These are phyloP conservation scores for Nothophytophthora sp. DNA, from an alignment of 352 stramenopile species.

Conservation along the genomic window DNA sequence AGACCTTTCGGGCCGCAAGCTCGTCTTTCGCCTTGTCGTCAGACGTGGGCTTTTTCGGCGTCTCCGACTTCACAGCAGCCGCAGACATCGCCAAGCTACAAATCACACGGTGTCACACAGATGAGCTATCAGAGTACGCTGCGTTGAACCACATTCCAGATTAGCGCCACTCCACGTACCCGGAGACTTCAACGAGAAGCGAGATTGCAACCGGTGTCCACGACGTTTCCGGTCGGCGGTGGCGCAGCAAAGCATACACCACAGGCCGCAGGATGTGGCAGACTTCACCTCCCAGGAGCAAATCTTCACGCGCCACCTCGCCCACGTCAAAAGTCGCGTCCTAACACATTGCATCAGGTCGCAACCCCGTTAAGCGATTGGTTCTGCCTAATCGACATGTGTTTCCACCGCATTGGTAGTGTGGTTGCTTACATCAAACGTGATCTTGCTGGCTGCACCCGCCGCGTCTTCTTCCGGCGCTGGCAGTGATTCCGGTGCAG, in stretches of 20 bases:
- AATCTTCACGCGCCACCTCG: slow-evolving; percentile 33
- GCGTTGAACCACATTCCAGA: too few relatives aligned
- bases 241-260: slow-evolving; percentile 69
- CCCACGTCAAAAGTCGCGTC: slow-evolving; percentile 47
- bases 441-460: slow-evolving; percentile 41
- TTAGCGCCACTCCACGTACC: slow-evolving; percentile 46
- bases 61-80: slow-evolving; percentile 50
- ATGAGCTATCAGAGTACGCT: too few relatives aligned
- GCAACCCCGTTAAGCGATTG: not conserved
- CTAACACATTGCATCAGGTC: slow-evolving; percentile 18
- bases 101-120: not conserved
- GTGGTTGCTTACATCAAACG: slow-evolving; percentile 59
- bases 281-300: slow-evolving; percentile 67
- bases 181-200: slow-evolving; percentile 58
- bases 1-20: slow-evolving; percentile 65
- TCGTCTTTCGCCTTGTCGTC: slow-evolving; percentile 58
- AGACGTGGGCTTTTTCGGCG: slow-evolving; percentile 16
- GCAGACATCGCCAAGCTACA: slow-evolving; percentile 56
- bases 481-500: slow-evolving; percentile 25
- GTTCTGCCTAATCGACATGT: not conserved
- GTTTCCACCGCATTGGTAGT: not conserved
- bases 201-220: slow-evolving; percentile 64
- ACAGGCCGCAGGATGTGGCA: slow-evolving; percentile 79
- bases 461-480: slow-evolving; percentile 22
- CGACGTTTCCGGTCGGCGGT: slow-evolving; percentile 50